These are phyloP conservation scores for Mycena kentingensis DNA, from an alignment of 768 basidiomycete genomes.

Conservation along the genomic window DNA sequence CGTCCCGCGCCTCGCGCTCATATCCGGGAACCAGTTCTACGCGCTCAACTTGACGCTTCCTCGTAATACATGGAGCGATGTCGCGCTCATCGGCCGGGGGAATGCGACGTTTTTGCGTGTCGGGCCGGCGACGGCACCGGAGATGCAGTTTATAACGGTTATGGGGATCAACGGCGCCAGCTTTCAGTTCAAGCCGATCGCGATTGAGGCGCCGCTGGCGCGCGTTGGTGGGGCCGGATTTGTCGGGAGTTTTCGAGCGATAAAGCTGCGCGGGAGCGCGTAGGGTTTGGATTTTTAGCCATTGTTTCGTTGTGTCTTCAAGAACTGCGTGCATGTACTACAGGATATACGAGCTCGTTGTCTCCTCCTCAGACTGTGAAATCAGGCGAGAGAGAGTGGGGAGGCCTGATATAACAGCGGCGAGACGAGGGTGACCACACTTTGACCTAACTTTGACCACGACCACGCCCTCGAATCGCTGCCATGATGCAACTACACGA, in stretches of 20 bases:
- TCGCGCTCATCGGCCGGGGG: slow-evolving; percentile 17
- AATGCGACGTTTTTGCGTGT: slow-evolving; percentile 18
- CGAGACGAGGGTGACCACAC: too few relatives aligned
- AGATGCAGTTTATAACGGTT: slow-evolving; percentile 20
- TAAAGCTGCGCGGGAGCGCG: slow-evolving; percentile 12
- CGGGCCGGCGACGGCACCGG: slow-evolving; percentile 3
- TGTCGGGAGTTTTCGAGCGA: slow-evolving; percentile 11
- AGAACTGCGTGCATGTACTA: too few relatives aligned
- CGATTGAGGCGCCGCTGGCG: slow-evolving; percentile 20
- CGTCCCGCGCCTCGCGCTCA: slow-evolving; percentile 6
- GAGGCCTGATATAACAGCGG: too few relatives aligned
- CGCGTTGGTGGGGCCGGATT: slow-evolving; percentile 19
- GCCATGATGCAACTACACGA: slow-evolving; percentile 24
- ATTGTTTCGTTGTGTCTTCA: too few relatives aligned
- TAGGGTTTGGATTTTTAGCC: too few relatives aligned
- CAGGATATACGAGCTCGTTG: too few relatives aligned
- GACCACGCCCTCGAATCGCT: too few relatives aligned
- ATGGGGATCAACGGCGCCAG: slow-evolving; percentile 18
- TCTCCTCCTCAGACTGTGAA: too few relatives aligned
- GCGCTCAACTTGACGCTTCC: slow-evolving; percentile 21
- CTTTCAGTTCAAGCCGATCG: slow-evolving; percentile 19
- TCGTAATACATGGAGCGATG: slow-evolving; percentile 15
- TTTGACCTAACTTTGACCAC: too few relatives aligned
- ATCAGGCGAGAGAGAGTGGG: too few relatives aligned
- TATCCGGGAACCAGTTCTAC: slow-evolving; percentile 17